These are phyloP conservation scores for Aspergillus fischeri DNA, from an alignment of 2,329 filamentous ascomycete genomes.

Conservation along the genomic window DNA sequence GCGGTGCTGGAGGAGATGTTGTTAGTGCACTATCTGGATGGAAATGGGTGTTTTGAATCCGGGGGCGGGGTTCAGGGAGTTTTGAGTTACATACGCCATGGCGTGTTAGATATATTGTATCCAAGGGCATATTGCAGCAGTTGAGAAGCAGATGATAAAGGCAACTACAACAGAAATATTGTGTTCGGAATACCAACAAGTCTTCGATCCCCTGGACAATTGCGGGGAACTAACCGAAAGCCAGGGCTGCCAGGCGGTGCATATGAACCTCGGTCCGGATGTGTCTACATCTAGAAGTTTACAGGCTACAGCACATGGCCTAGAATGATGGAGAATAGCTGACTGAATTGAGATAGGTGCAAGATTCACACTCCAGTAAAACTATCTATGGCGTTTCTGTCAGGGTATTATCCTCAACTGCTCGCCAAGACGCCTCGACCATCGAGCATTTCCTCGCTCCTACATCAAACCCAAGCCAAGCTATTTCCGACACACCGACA, in stretches of 20 bases:
- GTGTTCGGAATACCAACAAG: background rate
- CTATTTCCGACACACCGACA: slow-evolving; percentile 22
- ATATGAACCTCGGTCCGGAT: slow-evolving; percentile 7
- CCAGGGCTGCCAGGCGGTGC: slow-evolving; percentile 5
- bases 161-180: background rate
- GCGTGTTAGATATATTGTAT: slow-evolving; percentile 69
- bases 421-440: slow-evolving; percentile 19
- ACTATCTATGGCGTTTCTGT: slow-evolving; percentile 24
- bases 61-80: background rate
- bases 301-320: background rate
- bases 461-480: slow-evolving; percentile 12
- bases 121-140: slow-evolving; percentile 54
- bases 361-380: slow-evolving; percentile 16
- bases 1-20: slow-evolving; percentile 63
- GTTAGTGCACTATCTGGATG: background rate
- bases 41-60: too few relatives aligned
- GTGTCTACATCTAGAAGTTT: background rate
- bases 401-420: slow-evolving; percentile 22
- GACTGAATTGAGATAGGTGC: slow-evolving; percentile 8
- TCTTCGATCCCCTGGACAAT: background rate
- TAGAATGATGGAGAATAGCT: background rate
- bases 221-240: slow-evolving; percentile 15
- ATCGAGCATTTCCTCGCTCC: slow-evolving; percentile 17
- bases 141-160: background rate
- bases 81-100: slow-evolving; percentile 61